Base-by-base conservation (phyloP, 257 asterid genomes). In the Fraxinus quadrangulata region DNA sequence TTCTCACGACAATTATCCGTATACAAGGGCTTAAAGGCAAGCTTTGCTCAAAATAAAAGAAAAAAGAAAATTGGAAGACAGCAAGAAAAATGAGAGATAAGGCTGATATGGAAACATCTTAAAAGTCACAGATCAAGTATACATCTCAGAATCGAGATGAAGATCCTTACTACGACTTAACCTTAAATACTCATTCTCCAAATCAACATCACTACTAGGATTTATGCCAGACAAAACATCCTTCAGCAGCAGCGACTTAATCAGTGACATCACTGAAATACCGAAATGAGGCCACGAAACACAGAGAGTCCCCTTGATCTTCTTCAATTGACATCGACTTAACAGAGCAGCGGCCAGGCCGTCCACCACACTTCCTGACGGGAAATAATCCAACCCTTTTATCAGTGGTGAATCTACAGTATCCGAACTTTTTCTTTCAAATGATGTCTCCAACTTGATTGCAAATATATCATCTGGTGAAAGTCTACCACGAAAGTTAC, bases 321-420 rank as follows among this genome's bases (percentile, higher is more conserved):
- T 90, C 90, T 88, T 88, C 87, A 91, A 39, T 72, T 93, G 87
- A 49, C 98, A 96, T 47, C 89, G 90, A 77, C 90, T 86, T 89
- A 94, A 83, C 33, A 94, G 78, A 68, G 99, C 97, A 78, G 97
- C 97, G 3, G 83, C 94, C 81, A 96, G 45, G 67, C 98, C 98
- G 78, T 94, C 98, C 36, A 92, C 90, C 84, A 96, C 84, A 81
- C 99, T 96, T 76, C 99, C 99, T 12, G 99, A 96, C 16, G 98
- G 98, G 77, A 88, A 88, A 80, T 91, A 92, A 56, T 88, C 94
- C 19, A 92, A 21, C n/a, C 88, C 89, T 74, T 87, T 89, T 7
- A 94, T 73, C 33, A 90, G 77, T 0, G 79, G 79, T 12, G 86
- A 82, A 61, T 77, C 83, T 49, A 81, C 85, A 26, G 76, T 84